Percentiles rank a stretch among this genome's conserved stretches.
These are phyloP conservation scores for Bombardia bombarda DNA, from an alignment of 495 filamentous ascomycete genomes.

Conservation along the genomic window DNA sequence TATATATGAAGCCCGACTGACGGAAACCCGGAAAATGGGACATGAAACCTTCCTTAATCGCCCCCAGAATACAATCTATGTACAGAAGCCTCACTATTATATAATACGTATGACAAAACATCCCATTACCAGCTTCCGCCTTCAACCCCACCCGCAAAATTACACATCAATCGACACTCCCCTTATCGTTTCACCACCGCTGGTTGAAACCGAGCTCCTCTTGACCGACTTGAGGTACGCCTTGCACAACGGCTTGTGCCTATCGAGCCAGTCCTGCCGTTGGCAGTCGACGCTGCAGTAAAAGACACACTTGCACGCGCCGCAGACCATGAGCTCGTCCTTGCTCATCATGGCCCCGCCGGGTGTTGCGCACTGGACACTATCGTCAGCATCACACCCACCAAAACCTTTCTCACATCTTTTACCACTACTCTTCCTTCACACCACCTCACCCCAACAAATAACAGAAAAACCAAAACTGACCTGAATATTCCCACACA, in stretches of 20 bases:
- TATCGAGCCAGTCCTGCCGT: background rate
- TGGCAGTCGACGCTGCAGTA: background rate
- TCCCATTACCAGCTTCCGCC: too few species aligned
- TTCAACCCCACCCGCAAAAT: too few species aligned
- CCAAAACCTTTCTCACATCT: too few species aligned
- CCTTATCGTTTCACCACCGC: background rate
- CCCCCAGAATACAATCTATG: too few species aligned
- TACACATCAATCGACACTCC: background rate
- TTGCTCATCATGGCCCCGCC: background rate
- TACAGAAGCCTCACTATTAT: too few species aligned
- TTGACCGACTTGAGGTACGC: background rate
- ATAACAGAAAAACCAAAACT: too few species aligned
- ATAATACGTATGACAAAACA: too few species aligned
- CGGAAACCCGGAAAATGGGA: too few species aligned
- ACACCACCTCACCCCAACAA: too few species aligned
- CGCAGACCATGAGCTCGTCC: background rate
- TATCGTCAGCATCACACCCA: background rate
- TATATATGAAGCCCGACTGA: too few species aligned
- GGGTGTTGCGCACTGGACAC: background rate
- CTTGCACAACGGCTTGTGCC: background rate
- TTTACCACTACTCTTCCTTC: too few species aligned
- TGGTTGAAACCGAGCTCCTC: background rate
- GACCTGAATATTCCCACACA: background rate
- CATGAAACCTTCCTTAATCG: too few species aligned
- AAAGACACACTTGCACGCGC: background rate